These are phyloP conservation scores for Phaseolus coccineus DNA, from an alignment of 331 rosid genomes.

Conservation along the genomic window DNA sequence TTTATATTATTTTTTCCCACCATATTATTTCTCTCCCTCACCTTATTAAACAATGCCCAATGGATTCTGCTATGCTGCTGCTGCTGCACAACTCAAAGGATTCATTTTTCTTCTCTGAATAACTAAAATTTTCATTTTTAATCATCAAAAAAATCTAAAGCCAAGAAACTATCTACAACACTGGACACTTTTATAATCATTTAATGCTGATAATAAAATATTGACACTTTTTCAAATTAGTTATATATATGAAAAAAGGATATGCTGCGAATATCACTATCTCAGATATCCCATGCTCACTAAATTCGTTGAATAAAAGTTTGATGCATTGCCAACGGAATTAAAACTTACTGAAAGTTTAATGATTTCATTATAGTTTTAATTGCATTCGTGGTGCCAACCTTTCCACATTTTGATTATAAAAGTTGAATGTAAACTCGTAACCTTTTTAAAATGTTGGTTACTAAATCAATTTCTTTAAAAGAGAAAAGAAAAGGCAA, in stretches of 20 bases:
- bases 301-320: not conserved
- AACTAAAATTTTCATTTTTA: no score
- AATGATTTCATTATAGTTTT: not conserved
- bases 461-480: no score
- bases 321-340: not conserved
- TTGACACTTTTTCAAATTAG: not conserved
- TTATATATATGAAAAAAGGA: not conserved
- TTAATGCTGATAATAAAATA: not conserved
- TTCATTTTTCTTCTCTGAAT: no score
- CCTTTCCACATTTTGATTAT: not conserved
- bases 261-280: not conserved
- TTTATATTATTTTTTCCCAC: slow-evolving; percentile 6
- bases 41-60: no score
- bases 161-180: not conserved
- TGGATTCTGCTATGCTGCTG: no score
- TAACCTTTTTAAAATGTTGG: no score
- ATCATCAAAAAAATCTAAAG: not conserved
- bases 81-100: no score
- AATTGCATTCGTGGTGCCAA: not conserved
- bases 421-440: no score
- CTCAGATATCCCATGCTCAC: not conserved
- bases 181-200: not conserved
- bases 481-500: no score
- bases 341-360: not conserved
- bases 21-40: not conserved